phyloP scores from a whole-genome alignment of 345 rosid species.

The Jatropha curcas region DNA sequence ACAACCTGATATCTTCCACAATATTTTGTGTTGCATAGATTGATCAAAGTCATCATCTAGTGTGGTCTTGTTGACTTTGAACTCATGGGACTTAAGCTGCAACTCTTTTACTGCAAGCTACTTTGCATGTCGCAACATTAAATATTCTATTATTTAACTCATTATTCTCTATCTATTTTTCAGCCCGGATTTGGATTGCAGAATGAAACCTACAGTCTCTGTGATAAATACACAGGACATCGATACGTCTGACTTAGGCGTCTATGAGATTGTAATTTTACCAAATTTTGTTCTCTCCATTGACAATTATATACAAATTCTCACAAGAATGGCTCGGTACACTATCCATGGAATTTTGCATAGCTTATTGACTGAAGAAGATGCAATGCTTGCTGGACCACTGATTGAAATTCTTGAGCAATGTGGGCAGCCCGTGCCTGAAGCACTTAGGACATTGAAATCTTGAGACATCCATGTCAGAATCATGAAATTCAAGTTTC shows the following conservation, averaged over 20 bases:
- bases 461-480: constrained; percentile 12
- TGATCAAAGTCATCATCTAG: background rate
- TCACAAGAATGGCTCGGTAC: constrained; percentile 55
- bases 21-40: background rate
- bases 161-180: background rate
- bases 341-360: constrained; percentile 48
- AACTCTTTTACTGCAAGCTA: background rate
- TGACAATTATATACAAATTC: constrained; percentile 38
- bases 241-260: constrained; percentile 30
- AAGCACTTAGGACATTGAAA: constrained; percentile 36
- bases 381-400: constrained; percentile 36
- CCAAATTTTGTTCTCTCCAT: constrained; percentile 42
- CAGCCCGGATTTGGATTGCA: constrained; percentile 29
- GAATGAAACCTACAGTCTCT: constrained; percentile 33
- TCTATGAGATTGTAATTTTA: constrained; percentile 46
- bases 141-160: background rate
- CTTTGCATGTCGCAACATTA: background rate
- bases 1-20: background rate
- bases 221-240: constrained; percentile 40
- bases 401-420: constrained; percentile 49
- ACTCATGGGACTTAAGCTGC: background rate
- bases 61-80: background rate
- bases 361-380: constrained; percentile 46
- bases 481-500: constrained; percentile 1
- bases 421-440: constrained; percentile 53